Evolutionary conservation across 805 yeast genomes (phyloP).

Genomic region (Henningerozyma blattae): DNA sequence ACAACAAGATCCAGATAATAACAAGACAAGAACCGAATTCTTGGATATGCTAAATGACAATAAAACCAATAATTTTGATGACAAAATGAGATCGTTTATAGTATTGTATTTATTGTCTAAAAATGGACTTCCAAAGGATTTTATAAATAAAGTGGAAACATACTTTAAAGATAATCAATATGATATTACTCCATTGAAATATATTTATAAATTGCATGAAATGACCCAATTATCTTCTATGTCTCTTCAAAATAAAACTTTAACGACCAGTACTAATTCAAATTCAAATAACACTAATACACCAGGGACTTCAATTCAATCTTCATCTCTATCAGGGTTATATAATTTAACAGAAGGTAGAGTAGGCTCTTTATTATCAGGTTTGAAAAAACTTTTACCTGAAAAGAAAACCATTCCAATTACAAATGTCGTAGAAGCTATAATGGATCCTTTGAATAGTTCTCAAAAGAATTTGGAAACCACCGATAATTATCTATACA

Average conservation of each 20-base stretch:
- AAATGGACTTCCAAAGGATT: constrained; percentile 30
- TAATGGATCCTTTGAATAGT: constrained; percentile 71
- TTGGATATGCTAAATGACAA: constrained; percentile 41
- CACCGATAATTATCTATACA: constrained; percentile 82
- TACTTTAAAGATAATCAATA: constrained; percentile 44
- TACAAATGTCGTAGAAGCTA: constrained; percentile 81
- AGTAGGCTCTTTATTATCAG: constrained; percentile 77
- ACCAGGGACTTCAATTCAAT: neutral
- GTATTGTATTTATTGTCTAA: constrained; percentile 51
- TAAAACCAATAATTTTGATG: constrained; percentile 53
- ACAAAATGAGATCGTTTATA: constrained; percentile 80
- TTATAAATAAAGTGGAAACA: constrained; percentile 47
- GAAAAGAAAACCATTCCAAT: constrained; percentile 81
- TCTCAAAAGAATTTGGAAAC: constrained; percentile 50
- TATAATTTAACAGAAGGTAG: constrained; percentile 76
- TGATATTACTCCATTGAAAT: constrained; percentile 54
- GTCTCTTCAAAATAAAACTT: constrained; percentile 24
- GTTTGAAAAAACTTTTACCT: constrained; percentile 77
- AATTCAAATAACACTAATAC: constrained; percentile 18
- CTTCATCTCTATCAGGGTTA: constrained; percentile 48
- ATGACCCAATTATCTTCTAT: constrained; percentile 42
- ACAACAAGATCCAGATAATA: constrained; percentile 60
- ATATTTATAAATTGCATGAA: constrained; percentile 75
- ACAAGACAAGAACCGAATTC: constrained; percentile 42
- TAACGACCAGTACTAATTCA: constrained; percentile 24